These are phyloP conservation scores for Xylona heveae DNA, from an alignment of 495 filamentous ascomycete species.

Conservation along the genomic window DNA sequence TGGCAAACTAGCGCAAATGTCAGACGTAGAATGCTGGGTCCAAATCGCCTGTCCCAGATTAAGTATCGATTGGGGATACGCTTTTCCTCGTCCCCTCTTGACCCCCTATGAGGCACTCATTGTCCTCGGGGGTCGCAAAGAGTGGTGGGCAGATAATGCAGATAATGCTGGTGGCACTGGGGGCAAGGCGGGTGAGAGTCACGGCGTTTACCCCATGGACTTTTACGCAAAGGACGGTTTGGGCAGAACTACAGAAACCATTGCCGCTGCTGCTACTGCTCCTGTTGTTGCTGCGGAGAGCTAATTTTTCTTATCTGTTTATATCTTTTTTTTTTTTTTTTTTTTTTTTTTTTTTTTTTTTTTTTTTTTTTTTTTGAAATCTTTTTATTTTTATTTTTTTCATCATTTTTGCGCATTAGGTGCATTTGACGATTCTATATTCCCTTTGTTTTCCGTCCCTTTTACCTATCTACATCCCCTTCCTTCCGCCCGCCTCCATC, in stretches of 20 bases:
- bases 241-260: slow-evolving; percentile 42
- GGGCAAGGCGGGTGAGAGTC: slow-evolving; percentile 4
- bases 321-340: too few species aligned
- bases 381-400: too few species aligned
- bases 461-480: too few species aligned
- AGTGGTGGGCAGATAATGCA: slow-evolving; percentile 44
- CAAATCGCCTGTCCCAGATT: slow-evolving; percentile 88
- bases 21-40: slow-evolving; percentile 92
- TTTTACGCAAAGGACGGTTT: slow-evolving; percentile 88
- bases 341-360: too few species aligned
- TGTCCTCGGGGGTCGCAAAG: slow-evolving; percentile 52
- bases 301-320: too few species aligned
- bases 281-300: too few species aligned
- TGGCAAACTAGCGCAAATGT: slow-evolving; percentile 78
- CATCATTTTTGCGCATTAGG: too few species aligned
- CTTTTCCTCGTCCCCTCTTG: slow-evolving; percentile 68
- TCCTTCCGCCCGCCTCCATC: too few species aligned
- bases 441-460: too few species aligned
- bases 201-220: slow-evolving; percentile 80
- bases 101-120: slow-evolving; percentile 92
- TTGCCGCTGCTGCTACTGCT: too few species aligned
- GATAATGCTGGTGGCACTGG: slow-evolving; percentile 13
- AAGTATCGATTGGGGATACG: slow-evolving; percentile 98
- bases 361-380: too few species aligned
- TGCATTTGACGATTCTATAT: too few species aligned